Conservation (phyloP, 495 filamentous ascomycete genomes). For the Neurospora sublineolata region DNA sequence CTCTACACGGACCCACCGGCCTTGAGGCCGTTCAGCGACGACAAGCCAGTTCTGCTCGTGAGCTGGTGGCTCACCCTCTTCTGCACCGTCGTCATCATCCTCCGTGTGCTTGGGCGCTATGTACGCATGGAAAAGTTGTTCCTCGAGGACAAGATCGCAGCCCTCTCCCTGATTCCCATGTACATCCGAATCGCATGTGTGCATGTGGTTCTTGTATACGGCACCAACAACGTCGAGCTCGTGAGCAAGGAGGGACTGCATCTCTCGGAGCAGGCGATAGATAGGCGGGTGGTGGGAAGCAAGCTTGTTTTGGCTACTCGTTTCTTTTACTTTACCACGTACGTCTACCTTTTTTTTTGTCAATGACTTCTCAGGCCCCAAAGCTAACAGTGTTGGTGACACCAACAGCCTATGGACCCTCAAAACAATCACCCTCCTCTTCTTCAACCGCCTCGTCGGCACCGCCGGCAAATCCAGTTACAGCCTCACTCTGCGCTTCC, state of each 20-base stretch:
- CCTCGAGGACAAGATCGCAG: constrained; percentile 75
- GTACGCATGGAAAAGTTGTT: constrained; percentile 72
- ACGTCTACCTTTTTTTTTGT: constrained; percentile 13
- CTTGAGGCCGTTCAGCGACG: constrained; percentile 37
- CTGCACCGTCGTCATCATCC: constrained; percentile 64
- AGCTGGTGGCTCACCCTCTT: constrained; percentile 88
- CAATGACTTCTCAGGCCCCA: too few relatives aligned
- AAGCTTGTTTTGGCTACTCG: constrained; percentile 50
- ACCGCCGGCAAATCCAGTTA: constrained; percentile 56
- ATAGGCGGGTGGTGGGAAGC: constrained; percentile 44
- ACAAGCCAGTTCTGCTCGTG: constrained; percentile 70
- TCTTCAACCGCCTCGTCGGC: constrained; percentile 64
- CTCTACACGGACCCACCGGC: constrained; percentile 50
- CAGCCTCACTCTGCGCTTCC: constrained; percentile 48
- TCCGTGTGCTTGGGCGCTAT: constrained; percentile 67
- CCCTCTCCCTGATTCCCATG: constrained; percentile 65
- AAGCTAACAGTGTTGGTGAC: not conserved
- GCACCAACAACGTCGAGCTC: constrained; percentile 73
- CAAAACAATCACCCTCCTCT: constrained; percentile 80
- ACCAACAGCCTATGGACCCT: constrained; percentile 69
- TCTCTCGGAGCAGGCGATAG: constrained; percentile 33
- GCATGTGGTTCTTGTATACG: constrained; percentile 70
- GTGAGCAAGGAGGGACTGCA: constrained; percentile 9
- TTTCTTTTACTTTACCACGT: constrained; percentile 57
- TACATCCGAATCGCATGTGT: constrained; percentile 68